Conservation (phyloP, 2,329 filamentous ascomycete genomes). For the Xylaria sp. region DNA sequence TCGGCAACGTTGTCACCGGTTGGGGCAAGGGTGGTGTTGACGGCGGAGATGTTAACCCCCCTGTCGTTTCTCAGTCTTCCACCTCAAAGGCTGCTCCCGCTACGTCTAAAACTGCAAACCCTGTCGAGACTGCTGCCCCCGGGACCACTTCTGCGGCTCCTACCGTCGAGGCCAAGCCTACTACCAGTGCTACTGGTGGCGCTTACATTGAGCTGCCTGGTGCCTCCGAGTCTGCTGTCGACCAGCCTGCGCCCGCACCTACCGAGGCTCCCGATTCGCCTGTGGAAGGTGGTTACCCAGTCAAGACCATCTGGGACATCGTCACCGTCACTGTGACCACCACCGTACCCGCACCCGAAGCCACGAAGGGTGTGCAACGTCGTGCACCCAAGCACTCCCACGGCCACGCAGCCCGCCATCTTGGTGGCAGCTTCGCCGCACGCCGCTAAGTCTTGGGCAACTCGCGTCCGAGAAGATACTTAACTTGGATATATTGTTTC, state of each 20-base stretch:
- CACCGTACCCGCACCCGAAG: constrained; percentile 25
- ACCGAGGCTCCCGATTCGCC: constrained; percentile 31
- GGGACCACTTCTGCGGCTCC: constrained; percentile 32
- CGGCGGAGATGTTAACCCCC: constrained; percentile 21
- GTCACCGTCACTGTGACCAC: constrained; percentile 50
- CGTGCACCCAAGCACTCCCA: constrained; percentile 32
- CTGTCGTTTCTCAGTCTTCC: constrained; percentile 15
- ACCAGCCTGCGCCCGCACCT: constrained; percentile 23
- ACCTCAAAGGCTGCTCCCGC: constrained; percentile 8
- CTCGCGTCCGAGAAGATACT: neutral
- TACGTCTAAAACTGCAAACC: neutral
- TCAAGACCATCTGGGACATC: constrained; percentile 52
- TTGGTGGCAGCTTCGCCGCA: constrained; percentile 26
- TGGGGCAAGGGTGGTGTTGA: constrained; percentile 51
- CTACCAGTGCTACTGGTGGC: constrained; percentile 39
- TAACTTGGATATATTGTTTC: neutral
- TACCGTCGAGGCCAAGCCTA: constrained; percentile 13
- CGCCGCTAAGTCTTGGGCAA: constrained; percentile 24
- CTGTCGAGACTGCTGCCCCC: constrained; percentile 1
- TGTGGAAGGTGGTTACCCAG: constrained; percentile 34
- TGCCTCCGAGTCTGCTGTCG: constrained; percentile 27
- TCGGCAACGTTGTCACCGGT: constrained; percentile 56
- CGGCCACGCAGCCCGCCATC: constrained; percentile 35
- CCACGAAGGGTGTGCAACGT: constrained; percentile 31
- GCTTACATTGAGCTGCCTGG: constrained; percentile 42